Evolutionary conservation across 2,329 filamentous ascomycete genomes (phyloP).

Genomic region (Claviceps africana): DNA sequence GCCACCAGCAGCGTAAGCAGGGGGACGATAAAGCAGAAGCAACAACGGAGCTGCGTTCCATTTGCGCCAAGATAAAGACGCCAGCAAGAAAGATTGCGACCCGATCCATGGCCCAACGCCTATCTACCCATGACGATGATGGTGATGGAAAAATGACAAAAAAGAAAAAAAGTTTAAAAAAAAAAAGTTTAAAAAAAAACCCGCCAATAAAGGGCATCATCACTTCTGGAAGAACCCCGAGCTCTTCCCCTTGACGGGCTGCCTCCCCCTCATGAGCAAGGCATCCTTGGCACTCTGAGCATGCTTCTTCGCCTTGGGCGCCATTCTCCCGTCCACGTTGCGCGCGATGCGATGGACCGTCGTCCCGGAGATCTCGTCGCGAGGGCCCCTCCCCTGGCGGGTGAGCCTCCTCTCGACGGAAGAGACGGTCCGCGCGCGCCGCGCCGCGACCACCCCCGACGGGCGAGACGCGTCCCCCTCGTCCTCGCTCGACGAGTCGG

Average conservation of each 20-base stretch:
- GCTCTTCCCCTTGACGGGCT: slow-evolving; percentile 19
- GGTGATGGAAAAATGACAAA: no score
- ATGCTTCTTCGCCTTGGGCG: slow-evolving; percentile 32
- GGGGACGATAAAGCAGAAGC: no score
- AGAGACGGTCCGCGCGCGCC: slow-evolving; percentile 29
- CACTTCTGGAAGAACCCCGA: slow-evolving; percentile 28
- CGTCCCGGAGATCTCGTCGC: slow-evolving; percentile 35
- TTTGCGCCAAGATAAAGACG: no score
- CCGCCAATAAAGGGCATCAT: neutral
- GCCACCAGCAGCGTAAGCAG: no score
- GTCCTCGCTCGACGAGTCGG: slow-evolving; percentile 33
- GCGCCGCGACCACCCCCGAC: slow-evolving; percentile 21
- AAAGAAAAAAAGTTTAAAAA: no score
- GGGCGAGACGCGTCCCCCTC: slow-evolving; percentile 29
- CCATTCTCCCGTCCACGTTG: slow-evolving; percentile 30
- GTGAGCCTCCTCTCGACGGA: slow-evolving; percentile 24
- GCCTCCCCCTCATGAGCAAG: slow-evolving; percentile 31
- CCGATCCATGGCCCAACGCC: no score
- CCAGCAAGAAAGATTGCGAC: no score
- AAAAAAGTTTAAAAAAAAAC: neutral
- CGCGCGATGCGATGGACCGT: slow-evolving; percentile 39
- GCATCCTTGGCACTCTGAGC: slow-evolving; percentile 27
- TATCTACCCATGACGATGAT: no score
- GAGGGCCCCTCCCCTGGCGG: slow-evolving; percentile 24
- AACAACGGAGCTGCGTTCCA: no score